These are phyloP conservation scores for Trichoderma cornu-damae DNA, from an alignment of 2,329 filamentous ascomycete genomes.

Conservation along the genomic window DNA sequence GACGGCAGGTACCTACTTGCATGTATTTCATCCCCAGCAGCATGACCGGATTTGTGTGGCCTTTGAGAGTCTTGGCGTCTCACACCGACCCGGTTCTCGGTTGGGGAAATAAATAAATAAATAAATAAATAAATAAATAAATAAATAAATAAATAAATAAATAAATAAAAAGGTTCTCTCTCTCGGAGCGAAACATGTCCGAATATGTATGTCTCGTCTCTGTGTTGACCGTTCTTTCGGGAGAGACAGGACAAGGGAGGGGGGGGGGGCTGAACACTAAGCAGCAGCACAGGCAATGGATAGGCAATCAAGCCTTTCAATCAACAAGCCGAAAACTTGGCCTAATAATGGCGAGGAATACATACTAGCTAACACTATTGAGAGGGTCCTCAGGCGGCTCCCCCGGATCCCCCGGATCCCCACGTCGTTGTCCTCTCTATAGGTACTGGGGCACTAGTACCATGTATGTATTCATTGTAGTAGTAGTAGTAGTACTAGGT, in stretches of 20 bases:
- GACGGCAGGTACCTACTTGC: too few species aligned
- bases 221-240: background rate
- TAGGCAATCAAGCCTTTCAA: background rate
- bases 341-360: too few species aligned
- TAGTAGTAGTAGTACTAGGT: too few species aligned
- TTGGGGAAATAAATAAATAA: background rate
- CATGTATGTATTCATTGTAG: background rate
- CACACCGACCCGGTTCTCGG: constrained; percentile 9
- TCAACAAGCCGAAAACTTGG: background rate
- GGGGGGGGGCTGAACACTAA: background rate
- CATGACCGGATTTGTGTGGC: background rate
- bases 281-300: background rate
- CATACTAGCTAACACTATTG: too few species aligned
- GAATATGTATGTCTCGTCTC: background rate
- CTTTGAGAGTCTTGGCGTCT: background rate
- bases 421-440: background rate
- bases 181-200: background rate
- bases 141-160: too few species aligned
- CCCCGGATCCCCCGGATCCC: constrained; percentile 6
- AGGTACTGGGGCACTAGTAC: too few species aligned
- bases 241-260: background rate
- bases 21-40: background rate
- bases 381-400: background rate
- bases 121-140: too few species aligned
- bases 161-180: too few species aligned